Conservation (phyloP, 345 rosid genomes). For the Eucalyptus curtisii region DNA sequence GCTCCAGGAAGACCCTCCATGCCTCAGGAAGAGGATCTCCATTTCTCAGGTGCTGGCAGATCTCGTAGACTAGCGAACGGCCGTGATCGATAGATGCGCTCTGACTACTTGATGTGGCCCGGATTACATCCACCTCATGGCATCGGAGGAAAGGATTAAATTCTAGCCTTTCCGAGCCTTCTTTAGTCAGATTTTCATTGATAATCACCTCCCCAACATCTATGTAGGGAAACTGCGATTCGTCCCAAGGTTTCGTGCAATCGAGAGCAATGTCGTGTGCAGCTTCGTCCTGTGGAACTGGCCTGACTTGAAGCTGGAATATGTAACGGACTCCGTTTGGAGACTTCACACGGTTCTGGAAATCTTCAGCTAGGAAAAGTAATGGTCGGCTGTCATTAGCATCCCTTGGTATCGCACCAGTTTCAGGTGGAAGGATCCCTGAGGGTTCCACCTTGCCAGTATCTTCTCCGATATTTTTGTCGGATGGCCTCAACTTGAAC, state of each 20-base stretch:
- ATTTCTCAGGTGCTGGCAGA: slow-evolving; percentile 48
- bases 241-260: slow-evolving; percentile 61
- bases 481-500: slow-evolving; percentile 46
- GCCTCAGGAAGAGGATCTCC: slow-evolving; percentile 52
- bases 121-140: slow-evolving; percentile 37
- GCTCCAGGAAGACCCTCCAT: slow-evolving; percentile 47
- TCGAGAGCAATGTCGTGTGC: slow-evolving; percentile 30
- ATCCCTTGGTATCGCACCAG: slow-evolving; percentile 57
- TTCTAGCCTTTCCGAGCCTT: slow-evolving; percentile 45
- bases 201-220: slow-evolving; percentile 35
- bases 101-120: slow-evolving; percentile 35
- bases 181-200: slow-evolving; percentile 27
- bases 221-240: slow-evolving; percentile 31
- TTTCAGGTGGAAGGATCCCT: slow-evolving; percentile 69
- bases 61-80: slow-evolving; percentile 49
- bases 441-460: slow-evolving; percentile 47
- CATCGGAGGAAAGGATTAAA: slow-evolving; percentile 41
- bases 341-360: slow-evolving; percentile 32
- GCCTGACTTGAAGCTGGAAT: slow-evolving; percentile 41
- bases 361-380: slow-evolving; percentile 55
- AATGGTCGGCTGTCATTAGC: slow-evolving; percentile 38
- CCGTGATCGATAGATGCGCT: slow-evolving; percentile 77
- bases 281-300: slow-evolving; percentile 33
- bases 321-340: slow-evolving; percentile 34
- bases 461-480: slow-evolving; percentile 31